Evolutionary conservation across 495 filamentous ascomycete genomes (phyloP).

Genomic region (Penicillium silybi): DNA sequence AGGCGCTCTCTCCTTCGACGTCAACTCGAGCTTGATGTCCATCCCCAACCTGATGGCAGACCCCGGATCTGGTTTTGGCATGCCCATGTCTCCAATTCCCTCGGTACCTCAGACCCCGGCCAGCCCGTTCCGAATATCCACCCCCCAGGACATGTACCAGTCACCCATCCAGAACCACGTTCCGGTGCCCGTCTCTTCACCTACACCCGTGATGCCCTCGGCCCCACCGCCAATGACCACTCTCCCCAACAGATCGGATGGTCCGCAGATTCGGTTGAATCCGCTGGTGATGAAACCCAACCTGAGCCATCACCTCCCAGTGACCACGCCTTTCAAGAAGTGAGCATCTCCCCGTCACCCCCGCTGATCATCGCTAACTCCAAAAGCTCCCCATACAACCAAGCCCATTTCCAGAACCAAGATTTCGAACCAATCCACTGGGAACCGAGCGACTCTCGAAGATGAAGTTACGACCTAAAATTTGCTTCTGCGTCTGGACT

Average conservation of each 20-base stretch:
- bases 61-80: conserved; percentile 32
- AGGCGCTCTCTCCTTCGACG: conserved; percentile 45
- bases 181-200: conserved; percentile 31
- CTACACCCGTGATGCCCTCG: conserved; percentile 26
- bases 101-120: conserved; percentile 46
- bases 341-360: conserved; percentile 9
- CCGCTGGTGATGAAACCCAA: conserved; percentile 47
- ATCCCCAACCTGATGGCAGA: conserved; percentile 46
- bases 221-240: conserved; percentile 37
- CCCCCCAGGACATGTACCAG: conserved; percentile 39
- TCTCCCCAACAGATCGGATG: conserved; percentile 36
- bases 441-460: conserved; percentile 37
- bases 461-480: conserved; percentile 11
- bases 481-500: not conserved
- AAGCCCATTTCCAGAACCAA: conserved; percentile 77
- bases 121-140: conserved; percentile 43
- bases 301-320: conserved; percentile 40
- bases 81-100: conserved; percentile 29
- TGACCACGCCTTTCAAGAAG: conserved; percentile 46
- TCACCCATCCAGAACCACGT: conserved; percentile 32
- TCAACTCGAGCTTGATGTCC: conserved; percentile 50
- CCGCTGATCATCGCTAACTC: conserved; percentile 12
- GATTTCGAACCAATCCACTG: conserved; percentile 72
- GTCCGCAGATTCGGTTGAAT: conserved; percentile 46
- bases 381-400: conserved; percentile 68